A percentile compares a stretch with the other conserved stretches of the same genome.
Evolutionary conservation across 495 filamentous ascomycete genomes (phyloP).

Genomic region (Margaritispora aquatica): DNA sequence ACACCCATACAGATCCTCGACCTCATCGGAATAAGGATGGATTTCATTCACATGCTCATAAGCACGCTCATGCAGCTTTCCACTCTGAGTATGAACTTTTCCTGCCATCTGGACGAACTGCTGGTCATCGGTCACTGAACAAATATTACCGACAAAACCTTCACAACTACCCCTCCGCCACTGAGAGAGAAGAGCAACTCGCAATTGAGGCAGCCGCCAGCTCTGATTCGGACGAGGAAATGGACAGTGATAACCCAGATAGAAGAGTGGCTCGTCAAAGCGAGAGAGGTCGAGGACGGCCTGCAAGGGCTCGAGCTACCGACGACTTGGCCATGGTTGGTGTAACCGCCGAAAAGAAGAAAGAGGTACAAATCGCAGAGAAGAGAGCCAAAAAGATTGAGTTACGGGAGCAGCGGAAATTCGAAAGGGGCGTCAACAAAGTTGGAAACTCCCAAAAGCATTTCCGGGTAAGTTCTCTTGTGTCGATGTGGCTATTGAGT

Average conservation of each 20-base stretch:
- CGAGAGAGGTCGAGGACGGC: conserved; percentile 47
- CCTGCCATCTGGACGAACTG: conserved; percentile 83
- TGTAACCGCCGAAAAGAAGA: conserved; percentile 62
- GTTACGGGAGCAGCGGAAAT: conserved; percentile 49
- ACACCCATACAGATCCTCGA: conserved; percentile 55
- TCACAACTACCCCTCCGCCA: conserved; percentile 65
- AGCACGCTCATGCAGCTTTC: conserved; percentile 61
- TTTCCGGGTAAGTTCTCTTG: conserved; percentile 51
- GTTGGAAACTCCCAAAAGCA: conserved; percentile 69
- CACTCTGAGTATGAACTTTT: conserved; percentile 90
- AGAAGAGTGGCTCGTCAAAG: conserved; percentile 25
- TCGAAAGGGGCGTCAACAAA: conserved; percentile 57
- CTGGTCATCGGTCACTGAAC: conserved; percentile 81
- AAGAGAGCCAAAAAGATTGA: conserved; percentile 60
- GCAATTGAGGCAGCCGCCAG: conserved; percentile 42
- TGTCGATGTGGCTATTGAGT: conserved; percentile 1
- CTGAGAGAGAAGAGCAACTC: conserved; percentile 55
- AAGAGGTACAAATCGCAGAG: conserved; percentile 54
- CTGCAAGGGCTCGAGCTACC: conserved; percentile 59
- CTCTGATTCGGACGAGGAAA: conserved; percentile 23
- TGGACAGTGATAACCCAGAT: conserved; percentile 27
- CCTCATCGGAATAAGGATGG: conserved; percentile 64
- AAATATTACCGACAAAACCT: conserved; percentile 91
- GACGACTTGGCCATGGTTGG: conserved; percentile 72
- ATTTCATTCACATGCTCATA: conserved; percentile 66